These are phyloP conservation scores for Posidonia australis DNA, from an alignment of 106 monocot genomes.

Conservation along the genomic window DNA sequence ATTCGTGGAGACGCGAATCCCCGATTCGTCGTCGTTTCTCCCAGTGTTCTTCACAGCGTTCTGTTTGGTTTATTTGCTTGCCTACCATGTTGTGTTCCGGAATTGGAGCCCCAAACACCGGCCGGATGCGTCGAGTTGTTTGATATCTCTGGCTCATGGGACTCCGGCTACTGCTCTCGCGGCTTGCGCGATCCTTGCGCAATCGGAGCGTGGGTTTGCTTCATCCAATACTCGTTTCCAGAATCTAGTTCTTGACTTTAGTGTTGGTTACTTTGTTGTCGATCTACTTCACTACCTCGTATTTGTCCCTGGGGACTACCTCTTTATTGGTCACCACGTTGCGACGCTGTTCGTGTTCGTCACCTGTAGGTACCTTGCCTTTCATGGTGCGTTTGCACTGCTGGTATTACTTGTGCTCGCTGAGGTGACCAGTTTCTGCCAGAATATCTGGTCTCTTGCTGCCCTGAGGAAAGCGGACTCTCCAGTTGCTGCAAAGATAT, in stretches of 20 bases:
- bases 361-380: constrained; percentile 65
- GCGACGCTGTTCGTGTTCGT: constrained; percentile 92
- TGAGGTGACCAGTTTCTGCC: constrained; percentile 74
- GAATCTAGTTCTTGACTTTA: constrained; percentile 69
- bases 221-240: constrained; percentile 48
- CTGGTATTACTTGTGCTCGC: constrained; percentile 70
- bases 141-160: constrained; percentile 70
- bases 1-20: constrained; percentile 23
- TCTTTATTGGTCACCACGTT: constrained; percentile 95
- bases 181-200: constrained; percentile 19
- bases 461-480: constrained; percentile 39
- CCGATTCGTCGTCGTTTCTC: constrained; percentile 19
- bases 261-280: constrained; percentile 73
- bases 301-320: constrained; percentile 50
- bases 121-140: constrained; percentile 74
- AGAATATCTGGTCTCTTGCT: constrained; percentile 88
- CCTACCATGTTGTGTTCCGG: constrained; percentile 55
- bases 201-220: constrained; percentile 31
- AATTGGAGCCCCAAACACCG: constrained; percentile 56
- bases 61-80: constrained; percentile 43
- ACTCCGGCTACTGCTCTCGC: constrained; percentile 62
- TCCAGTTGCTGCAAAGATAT: constrained; percentile 31
- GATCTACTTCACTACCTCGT: constrained; percentile 83
- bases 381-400: constrained; percentile 61
- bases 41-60: constrained; percentile 49